Percentiles rank a stretch among this genome's conserved stretches.
Conservation (phyloP, 139 green algal species). For the Pleodorina starrii region DNA sequence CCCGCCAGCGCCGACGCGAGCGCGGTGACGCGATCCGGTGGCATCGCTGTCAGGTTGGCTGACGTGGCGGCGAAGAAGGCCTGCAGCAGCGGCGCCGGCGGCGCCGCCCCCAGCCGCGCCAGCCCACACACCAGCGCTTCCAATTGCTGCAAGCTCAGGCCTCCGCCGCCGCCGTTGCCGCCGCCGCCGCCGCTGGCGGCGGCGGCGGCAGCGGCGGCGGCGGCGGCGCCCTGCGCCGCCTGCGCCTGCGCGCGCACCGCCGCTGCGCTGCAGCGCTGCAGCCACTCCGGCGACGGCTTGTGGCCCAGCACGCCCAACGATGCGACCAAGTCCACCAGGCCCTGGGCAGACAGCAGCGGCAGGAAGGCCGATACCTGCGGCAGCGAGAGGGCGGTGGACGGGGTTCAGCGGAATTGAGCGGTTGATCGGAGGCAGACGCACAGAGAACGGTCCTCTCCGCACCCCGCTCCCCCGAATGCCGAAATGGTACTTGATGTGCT, state of each 20-base stretch:
- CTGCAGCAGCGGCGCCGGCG: slow-evolving; percentile 26
- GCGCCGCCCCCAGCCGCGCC: slow-evolving; percentile 9
- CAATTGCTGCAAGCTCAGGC: slow-evolving; percentile 8
- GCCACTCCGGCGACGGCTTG: background rate
- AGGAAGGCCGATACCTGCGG: slow-evolving; percentile 13
- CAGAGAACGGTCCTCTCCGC: too few relatives aligned
- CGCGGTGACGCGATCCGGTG: background rate
- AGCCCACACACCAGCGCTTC: slow-evolving; percentile 22
- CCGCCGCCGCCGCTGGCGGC: background rate
- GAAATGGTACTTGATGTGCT: too few relatives aligned
- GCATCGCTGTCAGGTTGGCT: background rate
- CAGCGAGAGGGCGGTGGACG: too few relatives aligned
- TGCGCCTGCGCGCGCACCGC: background rate
- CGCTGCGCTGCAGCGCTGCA: background rate
- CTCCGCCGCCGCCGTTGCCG: background rate
- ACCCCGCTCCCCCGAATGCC: too few relatives aligned
- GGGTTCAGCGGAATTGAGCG: too few relatives aligned
- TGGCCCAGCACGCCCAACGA: slow-evolving; percentile 33
- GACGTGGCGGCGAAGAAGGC: slow-evolving; percentile 15
- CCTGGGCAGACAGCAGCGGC: background rate
- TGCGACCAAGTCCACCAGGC: background rate
- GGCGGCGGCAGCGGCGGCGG: background rate
- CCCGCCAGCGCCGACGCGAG: slow-evolving; percentile 17
- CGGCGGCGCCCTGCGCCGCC: background rate
- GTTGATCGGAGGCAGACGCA: too few relatives aligned